Evolutionary conservation across 129 eudicot species (phyloP).

Genomic region (Ambrosia artemisiifolia): DNA sequence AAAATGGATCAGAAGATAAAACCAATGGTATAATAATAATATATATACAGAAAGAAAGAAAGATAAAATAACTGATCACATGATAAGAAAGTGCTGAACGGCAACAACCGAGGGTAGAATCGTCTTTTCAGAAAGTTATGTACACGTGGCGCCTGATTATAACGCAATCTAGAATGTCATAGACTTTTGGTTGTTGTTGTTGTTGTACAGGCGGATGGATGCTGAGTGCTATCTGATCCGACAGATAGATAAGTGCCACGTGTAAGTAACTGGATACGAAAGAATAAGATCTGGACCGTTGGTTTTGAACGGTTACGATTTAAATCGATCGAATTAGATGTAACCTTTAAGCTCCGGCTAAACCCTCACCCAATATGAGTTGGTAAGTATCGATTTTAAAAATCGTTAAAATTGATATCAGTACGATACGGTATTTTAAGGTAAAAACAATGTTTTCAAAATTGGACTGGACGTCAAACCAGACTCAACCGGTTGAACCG

Average conservation of each 20-base stretch:
- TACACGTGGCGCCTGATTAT: slow-evolving; percentile 49
- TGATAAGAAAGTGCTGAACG: slow-evolving; percentile 41
- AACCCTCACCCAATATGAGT: too few relatives aligned
- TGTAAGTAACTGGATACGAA: slow-evolving; percentile 4
- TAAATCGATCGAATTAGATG: not conserved
- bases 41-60: not conserved
- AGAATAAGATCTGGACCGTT: slow-evolving; percentile 5
- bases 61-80: slow-evolving; percentile 48
- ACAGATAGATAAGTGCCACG: slow-evolving; percentile 21
- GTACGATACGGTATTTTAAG: too few relatives aligned
- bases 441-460: too few relatives aligned
- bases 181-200: slow-evolving; percentile 27
- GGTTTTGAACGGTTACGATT: slow-evolving; percentile 9
- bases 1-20: slow-evolving; percentile 44
- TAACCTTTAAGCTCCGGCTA: too few relatives aligned
- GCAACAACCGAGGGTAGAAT: slow-evolving; percentile 42
- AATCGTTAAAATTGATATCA: too few relatives aligned
- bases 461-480: too few relatives aligned
- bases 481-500: too few relatives aligned
- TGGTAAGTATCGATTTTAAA: too few relatives aligned
- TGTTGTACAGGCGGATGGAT: slow-evolving; percentile 14
- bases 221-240: slow-evolving; percentile 17
- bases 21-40: slow-evolving; percentile 12
- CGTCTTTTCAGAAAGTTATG: not conserved
- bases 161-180: slow-evolving; percentile 45